Percentiles rank a stretch among this genome's conserved stretches.
These are phyloP conservation scores for Hemileccinum rubropunctum DNA, from an alignment of 768 basidiomycete genomes.

Conservation along the genomic window DNA sequence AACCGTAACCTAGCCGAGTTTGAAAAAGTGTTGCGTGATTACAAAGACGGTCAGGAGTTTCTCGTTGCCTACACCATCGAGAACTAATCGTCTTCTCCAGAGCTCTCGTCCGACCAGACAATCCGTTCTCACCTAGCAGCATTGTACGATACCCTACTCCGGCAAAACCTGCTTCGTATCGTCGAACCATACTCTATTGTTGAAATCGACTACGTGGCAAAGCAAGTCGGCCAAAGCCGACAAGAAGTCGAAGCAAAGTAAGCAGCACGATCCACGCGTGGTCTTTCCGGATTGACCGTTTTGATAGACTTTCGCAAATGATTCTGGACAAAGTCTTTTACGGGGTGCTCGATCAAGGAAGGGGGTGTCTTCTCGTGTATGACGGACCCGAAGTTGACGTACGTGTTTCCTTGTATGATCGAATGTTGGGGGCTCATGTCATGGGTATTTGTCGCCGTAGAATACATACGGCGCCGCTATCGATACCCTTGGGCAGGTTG, in stretches of 20 bases:
- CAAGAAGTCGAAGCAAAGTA: constrained; percentile 92
- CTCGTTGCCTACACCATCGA: neutral
- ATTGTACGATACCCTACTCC: constrained; percentile 92
- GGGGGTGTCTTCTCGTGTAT: constrained; percentile 89
- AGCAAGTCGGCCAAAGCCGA: constrained; percentile 80
- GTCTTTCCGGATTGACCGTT: constrained; percentile 2
- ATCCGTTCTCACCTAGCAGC: constrained; percentile 93
- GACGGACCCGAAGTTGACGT: constrained; percentile 86
- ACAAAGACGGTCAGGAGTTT: constrained; percentile 61
- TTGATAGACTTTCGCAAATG: constrained; percentile 87
- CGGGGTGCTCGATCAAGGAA: constrained; percentile 95
- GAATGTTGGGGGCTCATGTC: constrained; percentile 1
- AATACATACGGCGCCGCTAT: constrained; percentile 87
- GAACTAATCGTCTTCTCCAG: constrained; percentile 37
- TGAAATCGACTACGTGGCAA: constrained; percentile 86
- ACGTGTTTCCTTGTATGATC: constrained; percentile 30
- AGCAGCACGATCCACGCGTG: constrained; percentile 22
- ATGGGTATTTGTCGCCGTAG: constrained; percentile 38
- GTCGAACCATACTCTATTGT: constrained; percentile 95
- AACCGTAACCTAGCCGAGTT: constrained; percentile 88
- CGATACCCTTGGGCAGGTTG: constrained; percentile 84
- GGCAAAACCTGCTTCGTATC: constrained; percentile 92
- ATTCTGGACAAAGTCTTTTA: constrained; percentile 93
- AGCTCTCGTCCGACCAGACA: constrained; percentile 92
- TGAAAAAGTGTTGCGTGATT: constrained; percentile 82